These are phyloP conservation scores for Pseudogymnoascus sp. DNA, from an alignment of 2,329 filamentous ascomycete species.

Conservation along the genomic window DNA sequence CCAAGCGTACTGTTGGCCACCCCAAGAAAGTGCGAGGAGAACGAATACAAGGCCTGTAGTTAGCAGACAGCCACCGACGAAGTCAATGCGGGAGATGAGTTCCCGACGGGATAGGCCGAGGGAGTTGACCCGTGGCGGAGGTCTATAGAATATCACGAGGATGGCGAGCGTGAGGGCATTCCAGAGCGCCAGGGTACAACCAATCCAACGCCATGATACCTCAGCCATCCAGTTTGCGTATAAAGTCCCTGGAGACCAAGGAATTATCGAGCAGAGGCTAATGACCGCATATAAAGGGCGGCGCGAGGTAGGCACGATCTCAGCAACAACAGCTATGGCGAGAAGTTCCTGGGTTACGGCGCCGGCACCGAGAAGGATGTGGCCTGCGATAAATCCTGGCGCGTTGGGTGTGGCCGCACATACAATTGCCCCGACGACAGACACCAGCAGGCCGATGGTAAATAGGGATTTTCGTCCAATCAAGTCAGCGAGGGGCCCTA, in stretches of 20 bases:
- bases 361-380: conserved; percentile 10
- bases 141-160: conserved; percentile 38
- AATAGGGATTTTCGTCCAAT: conserved; percentile 17
- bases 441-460: conserved; percentile 14
- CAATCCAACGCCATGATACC: conserved; percentile 35
- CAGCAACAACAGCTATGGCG: conserved; percentile 11
- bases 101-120: conserved; percentile 32
- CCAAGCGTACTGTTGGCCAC: conserved; percentile 31
- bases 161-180: conserved; percentile 35
- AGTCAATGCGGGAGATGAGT: conserved; percentile 41
- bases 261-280: conserved; percentile 6
- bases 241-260: conserved; percentile 10
- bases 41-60: conserved; percentile 41
- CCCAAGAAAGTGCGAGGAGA: conserved; percentile 44
- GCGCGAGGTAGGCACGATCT: conserved; percentile 11
- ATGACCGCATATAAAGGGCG: conserved; percentile 11
- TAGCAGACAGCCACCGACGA: conserved; percentile 41
- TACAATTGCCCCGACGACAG: conserved; percentile 15
- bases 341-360: conserved; percentile 12
- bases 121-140: conserved; percentile 37
- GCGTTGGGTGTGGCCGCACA: conserved; percentile 16
- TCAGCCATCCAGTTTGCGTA: conserved; percentile 30
- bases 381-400: conserved; percentile 13
- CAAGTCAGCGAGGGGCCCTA: conserved; percentile 19
- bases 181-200: conserved; percentile 36